phyloP scores from a whole-genome alignment of 177 flowering plant genomes.

The Vitis hybrid region DNA sequence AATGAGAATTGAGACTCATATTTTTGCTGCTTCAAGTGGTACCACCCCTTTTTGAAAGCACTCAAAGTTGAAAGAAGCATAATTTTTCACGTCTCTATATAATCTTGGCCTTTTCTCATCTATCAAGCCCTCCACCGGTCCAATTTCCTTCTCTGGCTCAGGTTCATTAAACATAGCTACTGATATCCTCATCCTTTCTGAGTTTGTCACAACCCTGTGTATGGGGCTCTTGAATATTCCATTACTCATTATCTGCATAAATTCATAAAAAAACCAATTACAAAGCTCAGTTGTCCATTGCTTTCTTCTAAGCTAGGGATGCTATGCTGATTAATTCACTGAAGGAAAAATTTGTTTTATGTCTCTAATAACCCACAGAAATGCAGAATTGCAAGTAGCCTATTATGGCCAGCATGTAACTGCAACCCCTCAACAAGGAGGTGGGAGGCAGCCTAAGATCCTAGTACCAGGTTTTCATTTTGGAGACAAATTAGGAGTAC shows the following conservation, averaged over 20 bases:
- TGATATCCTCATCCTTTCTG: slow-evolving; percentile 29
- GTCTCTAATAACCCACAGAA: no score
- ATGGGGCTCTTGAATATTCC: slow-evolving; percentile 47
- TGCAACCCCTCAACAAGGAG: no score
- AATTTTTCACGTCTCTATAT: slow-evolving; percentile 34
- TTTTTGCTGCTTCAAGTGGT: slow-evolving; percentile 28
- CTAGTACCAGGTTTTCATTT: no score
- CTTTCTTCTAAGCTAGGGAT: no score
- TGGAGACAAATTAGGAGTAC: no score
- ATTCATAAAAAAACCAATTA: background rate
- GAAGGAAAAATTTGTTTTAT: no score
- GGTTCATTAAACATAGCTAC: slow-evolving; percentile 31
- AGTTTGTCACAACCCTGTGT: slow-evolving; percentile 40
- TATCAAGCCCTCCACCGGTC: slow-evolving; percentile 25
- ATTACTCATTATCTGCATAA: slow-evolving; percentile 44
- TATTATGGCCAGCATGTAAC: no score
- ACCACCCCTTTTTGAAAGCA: slow-evolving; percentile 25
- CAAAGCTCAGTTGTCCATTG: no score
- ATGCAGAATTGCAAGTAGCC: no score
- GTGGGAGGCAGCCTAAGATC: no score
- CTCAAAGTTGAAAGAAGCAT: slow-evolving; percentile 16
- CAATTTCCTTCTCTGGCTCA: slow-evolving; percentile 30
- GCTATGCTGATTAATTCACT: no score
- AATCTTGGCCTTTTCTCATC: slow-evolving; percentile 18
- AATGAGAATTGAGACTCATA: slow-evolving; percentile 5